Base-by-base conservation (phyloP, 2,329 filamentous ascomycete species). In the Xylariaceae sp. region DNA sequence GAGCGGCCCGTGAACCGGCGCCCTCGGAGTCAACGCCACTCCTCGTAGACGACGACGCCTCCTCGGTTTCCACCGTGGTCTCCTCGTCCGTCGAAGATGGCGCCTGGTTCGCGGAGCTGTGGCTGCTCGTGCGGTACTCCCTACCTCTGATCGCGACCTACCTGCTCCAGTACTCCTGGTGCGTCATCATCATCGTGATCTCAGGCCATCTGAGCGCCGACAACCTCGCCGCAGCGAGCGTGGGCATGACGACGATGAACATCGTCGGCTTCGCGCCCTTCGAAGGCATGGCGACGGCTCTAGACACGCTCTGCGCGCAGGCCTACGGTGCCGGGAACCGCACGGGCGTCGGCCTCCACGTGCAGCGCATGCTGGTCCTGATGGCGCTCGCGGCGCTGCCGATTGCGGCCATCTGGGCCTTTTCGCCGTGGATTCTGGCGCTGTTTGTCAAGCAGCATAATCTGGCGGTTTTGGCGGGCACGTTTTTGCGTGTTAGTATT, bases 241-340 rank as follows among this genome's bases (percentile, higher is more conserved):
- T 83, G 13, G 79, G 78, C 23, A 76, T 78, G 23, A 82, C 80
- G 51, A 82, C 80, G 0, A 78, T 81, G 64, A 82, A 80, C 60
- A 82, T 84, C 54, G 73, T 80, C 5, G 81, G 81, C 0, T 75
- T 79, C 17, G 77, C 81, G 1, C 71, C 80, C 18, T 77, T 78
- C 58, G 78, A 82, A 65, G 80, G 80, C 18, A 76, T 82, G 67
- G 78, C 79, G 8, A 81, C 78, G 0, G 77, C 76, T 23, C 70
- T 81, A 18, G 79, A 82, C 63, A 82, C 79, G 0, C 69, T 82
- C 2, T 81, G 79, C 61, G 76, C 79, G 30, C 79, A 82, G 64
- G 77, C 79, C 1, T 81, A 80, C 66, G 79, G 79, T 15, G 77
- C 78, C 10, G 79, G 79, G 0, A 76, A 77, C 53, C 73, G 75